These are phyloP conservation scores for Dentipellis fragilis DNA, from an alignment of 768 basidiomycete species.

Conservation along the genomic window DNA sequence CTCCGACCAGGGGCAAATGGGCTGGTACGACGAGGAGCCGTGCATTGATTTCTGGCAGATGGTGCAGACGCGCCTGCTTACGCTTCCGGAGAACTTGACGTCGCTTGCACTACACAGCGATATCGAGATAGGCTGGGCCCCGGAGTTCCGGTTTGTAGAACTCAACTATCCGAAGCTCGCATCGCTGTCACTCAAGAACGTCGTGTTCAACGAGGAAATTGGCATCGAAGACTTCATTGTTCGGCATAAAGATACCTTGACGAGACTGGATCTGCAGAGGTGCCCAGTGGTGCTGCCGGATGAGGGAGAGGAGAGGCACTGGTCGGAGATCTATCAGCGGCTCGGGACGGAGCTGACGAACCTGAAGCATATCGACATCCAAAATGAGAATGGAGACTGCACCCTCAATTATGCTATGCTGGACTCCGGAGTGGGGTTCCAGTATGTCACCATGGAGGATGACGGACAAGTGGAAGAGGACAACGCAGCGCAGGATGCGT, in stretches of 20 bases:
- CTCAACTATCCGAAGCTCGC: background rate
- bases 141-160: background rate
- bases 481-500: background rate
- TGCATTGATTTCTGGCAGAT: background rate
- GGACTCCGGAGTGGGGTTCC: background rate
- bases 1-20: background rate
- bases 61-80: background rate
- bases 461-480: background rate
- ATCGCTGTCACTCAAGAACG: background rate
- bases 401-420: background rate
- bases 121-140: background rate
- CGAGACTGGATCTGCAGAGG: background rate
- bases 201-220: background rate
- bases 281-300: background rate
- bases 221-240: constrained; percentile 4
- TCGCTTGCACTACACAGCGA: background rate
- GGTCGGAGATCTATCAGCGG: background rate
- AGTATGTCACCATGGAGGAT: background rate
- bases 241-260: background rate
- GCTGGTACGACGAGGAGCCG: background rate
- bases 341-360: background rate
- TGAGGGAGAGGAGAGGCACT: background rate
- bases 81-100: background rate
- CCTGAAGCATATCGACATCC: background rate
- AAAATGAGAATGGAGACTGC: background rate